Conservation (phyloP, 306 rosid species). For the Cucurbita moschata region DNA sequence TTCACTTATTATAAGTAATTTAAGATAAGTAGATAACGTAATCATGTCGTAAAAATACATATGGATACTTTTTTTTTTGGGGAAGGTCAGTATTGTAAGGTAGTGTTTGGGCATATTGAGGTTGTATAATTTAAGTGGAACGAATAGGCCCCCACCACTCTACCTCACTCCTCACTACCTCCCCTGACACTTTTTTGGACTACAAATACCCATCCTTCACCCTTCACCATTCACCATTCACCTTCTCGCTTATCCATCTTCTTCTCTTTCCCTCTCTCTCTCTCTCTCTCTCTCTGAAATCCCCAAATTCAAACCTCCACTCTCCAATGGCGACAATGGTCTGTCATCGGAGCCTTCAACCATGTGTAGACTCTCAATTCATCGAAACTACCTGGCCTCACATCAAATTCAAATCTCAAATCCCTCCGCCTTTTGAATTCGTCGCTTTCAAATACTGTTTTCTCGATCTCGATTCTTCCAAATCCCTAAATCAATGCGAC, state of each 20-base stretch:
- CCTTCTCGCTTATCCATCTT: constrained; percentile 11
- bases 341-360: constrained; percentile 34
- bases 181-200: constrained; percentile 32
- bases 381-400: constrained; percentile 28
- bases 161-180: constrained; percentile 13
- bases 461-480: neutral
- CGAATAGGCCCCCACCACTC: constrained; percentile 12
- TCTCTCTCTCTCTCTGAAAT: neutral
- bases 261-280: neutral
- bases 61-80: too few relatives aligned
- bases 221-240: constrained; percentile 8
- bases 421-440: constrained; percentile 16
- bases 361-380: constrained; percentile 44
- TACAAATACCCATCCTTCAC: constrained; percentile 50
- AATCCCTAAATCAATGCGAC: neutral
- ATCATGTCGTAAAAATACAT: too few relatives aligned
- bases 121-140: constrained; percentile 35
- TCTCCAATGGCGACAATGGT: constrained; percentile 62
- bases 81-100: neutral
- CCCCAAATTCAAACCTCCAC: neutral
- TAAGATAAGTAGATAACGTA: too few relatives aligned
- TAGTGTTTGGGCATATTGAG: constrained; percentile 18
- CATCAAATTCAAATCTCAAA: constrained; percentile 8
- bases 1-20: too few relatives aligned
- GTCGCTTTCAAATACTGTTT: constrained; percentile 23